Conservation (phyloP, 2,329 filamentous ascomycete genomes). For the Colletotrichum gigasporum region DNA sequence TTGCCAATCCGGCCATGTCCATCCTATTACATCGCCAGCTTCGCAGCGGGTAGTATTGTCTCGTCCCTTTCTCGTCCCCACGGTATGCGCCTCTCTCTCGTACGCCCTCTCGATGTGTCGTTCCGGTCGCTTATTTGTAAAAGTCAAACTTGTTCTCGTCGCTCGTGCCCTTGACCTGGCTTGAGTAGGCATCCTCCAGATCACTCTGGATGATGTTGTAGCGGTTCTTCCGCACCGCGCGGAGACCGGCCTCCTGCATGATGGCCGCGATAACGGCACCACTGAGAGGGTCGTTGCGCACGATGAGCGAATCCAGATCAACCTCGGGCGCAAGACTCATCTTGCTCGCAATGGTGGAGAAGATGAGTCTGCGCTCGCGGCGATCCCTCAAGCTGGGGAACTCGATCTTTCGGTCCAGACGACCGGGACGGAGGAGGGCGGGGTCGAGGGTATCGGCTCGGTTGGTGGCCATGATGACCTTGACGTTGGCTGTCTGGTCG, state of each 20-base stretch:
- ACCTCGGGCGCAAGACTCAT: constrained; percentile 98
- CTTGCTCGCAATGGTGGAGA: constrained; percentile 94
- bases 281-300: constrained; percentile 93
- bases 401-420: constrained; percentile 97
- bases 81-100: not conserved
- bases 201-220: constrained; percentile 99
- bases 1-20: constrained; percentile 5
- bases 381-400: constrained; percentile 96
- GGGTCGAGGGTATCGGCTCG: constrained; percentile 97
- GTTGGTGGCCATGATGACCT: constrained; percentile 99
- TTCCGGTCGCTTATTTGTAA: constrained; percentile 71
- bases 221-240: constrained; percentile 94
- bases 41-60: constrained; percentile 12
- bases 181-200: constrained; percentile 95
- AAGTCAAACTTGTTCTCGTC: constrained; percentile 87
- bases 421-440: constrained; percentile 90
- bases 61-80: not conserved
- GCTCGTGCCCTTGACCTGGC: constrained; percentile 85
- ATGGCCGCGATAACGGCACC: constrained; percentile 97
- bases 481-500: constrained; percentile 98
- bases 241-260: constrained; percentile 97
- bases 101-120: constrained; percentile 23
- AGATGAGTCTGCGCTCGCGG: constrained; percentile 94
- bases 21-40: constrained; percentile 9
- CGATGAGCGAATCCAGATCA: constrained; percentile 94